Conservation (phyloP, 2,329 filamentous ascomycete genomes). For the Pseudogymnoascus sp. region DNA sequence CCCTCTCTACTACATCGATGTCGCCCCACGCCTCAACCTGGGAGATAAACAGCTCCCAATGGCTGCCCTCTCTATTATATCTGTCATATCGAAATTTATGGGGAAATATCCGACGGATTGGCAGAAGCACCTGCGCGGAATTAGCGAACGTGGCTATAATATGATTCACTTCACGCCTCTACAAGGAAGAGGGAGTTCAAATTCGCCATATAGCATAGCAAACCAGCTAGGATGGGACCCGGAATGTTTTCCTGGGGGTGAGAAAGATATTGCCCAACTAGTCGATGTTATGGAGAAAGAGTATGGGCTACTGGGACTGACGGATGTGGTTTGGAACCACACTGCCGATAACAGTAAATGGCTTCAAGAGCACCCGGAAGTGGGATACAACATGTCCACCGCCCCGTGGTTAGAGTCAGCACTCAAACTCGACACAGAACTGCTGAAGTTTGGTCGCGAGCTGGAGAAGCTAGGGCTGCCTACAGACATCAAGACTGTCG, state of each 20-base stretch:
- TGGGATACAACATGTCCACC: conserved; percentile 88
- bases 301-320: conserved; percentile 78
- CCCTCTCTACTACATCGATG: conserved; percentile 83
- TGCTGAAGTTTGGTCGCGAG: conserved; percentile 59
- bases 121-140: conserved; percentile 82
- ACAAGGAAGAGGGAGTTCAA: conserved; percentile 80
- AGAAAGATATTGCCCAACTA: conserved; percentile 72
- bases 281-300: conserved; percentile 77
- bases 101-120: conserved; percentile 84
- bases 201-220: conserved; percentile 95
- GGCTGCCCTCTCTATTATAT: conserved; percentile 85
- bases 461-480: conserved; percentile 67
- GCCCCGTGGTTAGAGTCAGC: conserved; percentile 71
- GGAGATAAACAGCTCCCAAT: conserved; percentile 71
- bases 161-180: conserved; percentile 98
- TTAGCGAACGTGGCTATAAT: conserved; percentile 90
- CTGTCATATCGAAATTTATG: conserved; percentile 96
- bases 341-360: conserved; percentile 93
- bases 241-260: conserved; percentile 73
- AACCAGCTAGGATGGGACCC: conserved; percentile 87
- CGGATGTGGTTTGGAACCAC: conserved; percentile 97
- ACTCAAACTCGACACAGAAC: conserved; percentile 69
- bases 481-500: conserved; percentile 60
- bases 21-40: conserved; percentile 72
- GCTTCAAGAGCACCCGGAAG: conserved; percentile 90